A percentile compares a stretch with the other conserved stretches of the same genome.
phyloP scores from a whole-genome alignment of 257 asterid species.

The Rehmannia glutinosa region DNA sequence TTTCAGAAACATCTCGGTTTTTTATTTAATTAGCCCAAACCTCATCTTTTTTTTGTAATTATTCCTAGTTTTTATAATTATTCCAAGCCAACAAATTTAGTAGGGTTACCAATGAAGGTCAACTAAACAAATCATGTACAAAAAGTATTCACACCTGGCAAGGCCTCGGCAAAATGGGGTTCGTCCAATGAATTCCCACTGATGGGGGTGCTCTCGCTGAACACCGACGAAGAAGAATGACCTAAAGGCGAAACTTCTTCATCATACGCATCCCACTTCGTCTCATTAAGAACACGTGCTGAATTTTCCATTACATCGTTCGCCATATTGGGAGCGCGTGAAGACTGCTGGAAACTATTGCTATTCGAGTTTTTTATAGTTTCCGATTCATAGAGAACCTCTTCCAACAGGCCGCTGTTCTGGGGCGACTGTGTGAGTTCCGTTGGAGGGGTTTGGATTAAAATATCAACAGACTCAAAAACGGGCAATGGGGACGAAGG shows the following conservation, averaged over 20 bases:
- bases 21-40: too few relatives aligned
- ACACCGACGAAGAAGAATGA: constrained; percentile 30
- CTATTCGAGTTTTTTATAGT: constrained; percentile 28
- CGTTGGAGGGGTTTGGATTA: constrained; percentile 35
- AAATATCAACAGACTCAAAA: constrained; percentile 37
- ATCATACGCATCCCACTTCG: constrained; percentile 38
- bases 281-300: constrained; percentile 26
- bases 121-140: not conserved
- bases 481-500: constrained; percentile 49
- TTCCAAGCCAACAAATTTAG: not conserved
- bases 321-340: constrained; percentile 11
- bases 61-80: too few relatives aligned
- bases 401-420: constrained; percentile 53
- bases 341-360: constrained; percentile 13
- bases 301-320: constrained; percentile 19
- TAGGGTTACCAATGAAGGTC: not conserved
- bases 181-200: constrained; percentile 40
- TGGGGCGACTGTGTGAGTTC: constrained; percentile 35
- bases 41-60: too few relatives aligned
- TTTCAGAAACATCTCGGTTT: too few relatives aligned
- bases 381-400: constrained; percentile 44
- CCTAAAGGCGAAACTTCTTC: constrained; percentile 43
- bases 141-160: not conserved
- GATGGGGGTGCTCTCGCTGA: constrained; percentile 33
- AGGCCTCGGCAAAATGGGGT: constrained; percentile 20